Evolutionary conservation across 257 asterid species (phyloP), one percentile per base, ranked within the genome.

Genomic region (Osmanthus fragrans): DNA sequence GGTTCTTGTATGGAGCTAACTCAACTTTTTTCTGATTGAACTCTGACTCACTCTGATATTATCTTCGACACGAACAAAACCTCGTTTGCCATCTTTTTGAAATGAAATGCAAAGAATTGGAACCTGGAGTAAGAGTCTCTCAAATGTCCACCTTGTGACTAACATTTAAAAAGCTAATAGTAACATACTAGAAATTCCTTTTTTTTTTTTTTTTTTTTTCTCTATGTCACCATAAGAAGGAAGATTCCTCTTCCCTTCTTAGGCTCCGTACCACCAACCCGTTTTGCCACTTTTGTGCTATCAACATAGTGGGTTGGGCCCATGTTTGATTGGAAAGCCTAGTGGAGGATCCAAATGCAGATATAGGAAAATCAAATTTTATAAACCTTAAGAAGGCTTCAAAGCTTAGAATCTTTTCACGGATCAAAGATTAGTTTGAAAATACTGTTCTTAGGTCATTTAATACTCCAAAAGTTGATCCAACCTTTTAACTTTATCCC

Each of bases 281-380:
- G 54, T 63, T 25, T 25, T 25, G 27, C 1, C 27, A 25, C 27
- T 25, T 25, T 15, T 70, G 8, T 23, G 56, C 56, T 63, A 63
- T 45, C 74, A 4, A 36, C 32, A 79, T 13, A 75, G 78, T 79
- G 80, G 76, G 51, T 32, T 5, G 81, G 80, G 6, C 76, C 81
- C 75, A 45, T 23, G n/a, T n/a, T 74, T 71, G 67, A 74, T 73
- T 70, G 37, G 78, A 69, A 65, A 75, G 5, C 76, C 76, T 77
- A 42, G 71, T 68, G 82, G 76, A 47, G 56, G 56, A 47, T 47
- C 56, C 56, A 15, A 15, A 47, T 47, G 56, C 56, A 15, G 56
- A 47, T 13, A 13, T 5, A 47, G 56, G 19, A 56, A 73, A 5
- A 11, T 42, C 37, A 67, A 45, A 19, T 23, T 49, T 65, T 63